Percentiles rank a stretch among this genome's conserved stretches.
Conservation (phyloP, 768 basidiomycete genomes). For the Kwoniella dejecticola region DNA sequence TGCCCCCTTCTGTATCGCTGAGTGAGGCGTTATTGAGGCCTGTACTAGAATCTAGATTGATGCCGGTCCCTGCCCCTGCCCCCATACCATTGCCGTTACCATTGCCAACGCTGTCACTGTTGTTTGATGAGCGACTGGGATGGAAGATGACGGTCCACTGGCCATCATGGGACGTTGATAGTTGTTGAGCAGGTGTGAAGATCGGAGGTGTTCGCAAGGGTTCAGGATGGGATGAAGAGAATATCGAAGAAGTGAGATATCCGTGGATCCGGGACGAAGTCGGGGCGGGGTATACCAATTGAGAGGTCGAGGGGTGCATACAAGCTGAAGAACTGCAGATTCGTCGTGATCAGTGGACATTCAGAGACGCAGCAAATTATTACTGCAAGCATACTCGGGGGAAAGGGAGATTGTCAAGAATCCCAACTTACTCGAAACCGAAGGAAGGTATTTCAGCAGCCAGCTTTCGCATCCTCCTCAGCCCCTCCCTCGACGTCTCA, state of each 20-base stretch:
- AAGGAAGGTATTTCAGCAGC: constrained; percentile 9
- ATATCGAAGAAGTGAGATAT: constrained; percentile 28
- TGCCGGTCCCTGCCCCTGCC: no score
- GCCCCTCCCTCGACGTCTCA: constrained; percentile 38
- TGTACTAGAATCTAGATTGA: no score
- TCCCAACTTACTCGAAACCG: constrained; percentile 12
- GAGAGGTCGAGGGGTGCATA: constrained; percentile 27
- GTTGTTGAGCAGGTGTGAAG: constrained; percentile 21
- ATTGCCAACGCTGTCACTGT: no score
- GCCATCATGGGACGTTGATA: constrained; percentile 26
- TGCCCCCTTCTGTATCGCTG: constrained; percentile 26
- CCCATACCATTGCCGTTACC: no score
- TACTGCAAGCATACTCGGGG: not conserved
- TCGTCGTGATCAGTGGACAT: no score
- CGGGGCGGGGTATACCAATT: constrained; percentile 35
- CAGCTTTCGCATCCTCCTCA: constrained; percentile 32
- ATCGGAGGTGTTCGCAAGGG: constrained; percentile 27
- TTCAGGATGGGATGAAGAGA: constrained; percentile 21
- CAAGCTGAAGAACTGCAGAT: constrained; percentile 14
- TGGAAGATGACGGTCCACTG: constrained; percentile 40
- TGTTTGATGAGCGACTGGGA: constrained; percentile 19
- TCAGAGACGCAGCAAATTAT: not conserved
- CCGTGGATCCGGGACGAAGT: constrained; percentile 9
- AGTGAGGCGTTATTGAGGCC: no score
- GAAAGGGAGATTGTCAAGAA: not conserved